Evolutionary conservation across 306 rosid species (phyloP).

Genomic region (Vigna reflexopilosa): DNA sequence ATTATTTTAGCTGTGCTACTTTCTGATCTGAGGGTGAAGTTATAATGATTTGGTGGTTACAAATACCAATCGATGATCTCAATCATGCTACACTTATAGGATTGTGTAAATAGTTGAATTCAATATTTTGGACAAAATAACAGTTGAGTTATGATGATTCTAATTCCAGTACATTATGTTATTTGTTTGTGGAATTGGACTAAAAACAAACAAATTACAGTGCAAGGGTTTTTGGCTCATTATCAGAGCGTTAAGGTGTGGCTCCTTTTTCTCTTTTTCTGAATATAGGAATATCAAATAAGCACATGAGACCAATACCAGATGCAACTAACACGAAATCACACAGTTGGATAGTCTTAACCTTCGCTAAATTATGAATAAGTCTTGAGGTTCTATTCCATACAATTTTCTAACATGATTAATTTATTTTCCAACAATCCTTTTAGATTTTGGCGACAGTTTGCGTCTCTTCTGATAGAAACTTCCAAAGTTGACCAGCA

Average conservation of each 20-base stretch:
- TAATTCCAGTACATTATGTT: neutral
- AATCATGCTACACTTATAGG: constrained; percentile 28
- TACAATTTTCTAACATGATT: constrained; percentile 13
- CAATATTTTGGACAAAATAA: constrained; percentile 16
- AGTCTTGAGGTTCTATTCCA: neutral
- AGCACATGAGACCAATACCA: constrained; percentile 2
- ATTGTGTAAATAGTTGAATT: constrained; percentile 26
- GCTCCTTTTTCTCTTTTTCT: neutral
- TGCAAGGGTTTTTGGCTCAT: neutral
- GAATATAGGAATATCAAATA: neutral
- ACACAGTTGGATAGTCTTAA: constrained; percentile 5
- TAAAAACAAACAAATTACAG: neutral
- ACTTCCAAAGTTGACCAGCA: neutral
- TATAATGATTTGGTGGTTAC: neutral
- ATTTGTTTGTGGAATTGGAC: constrained; percentile 7
- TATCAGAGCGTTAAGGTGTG: neutral
- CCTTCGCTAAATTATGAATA: neutral
- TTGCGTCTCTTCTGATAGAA: constrained; percentile 10
- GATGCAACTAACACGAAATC: neutral
- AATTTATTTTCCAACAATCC: neutral
- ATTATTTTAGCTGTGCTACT: constrained; percentile 30
- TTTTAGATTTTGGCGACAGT: neutral
- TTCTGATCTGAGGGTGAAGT: constrained; percentile 19
- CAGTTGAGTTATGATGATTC: neutral
- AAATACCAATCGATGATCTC: constrained; percentile 9